Evolutionary conservation across 352 stramenopile species (phyloP).

Genomic region (Discostella stelligera): DNA sequence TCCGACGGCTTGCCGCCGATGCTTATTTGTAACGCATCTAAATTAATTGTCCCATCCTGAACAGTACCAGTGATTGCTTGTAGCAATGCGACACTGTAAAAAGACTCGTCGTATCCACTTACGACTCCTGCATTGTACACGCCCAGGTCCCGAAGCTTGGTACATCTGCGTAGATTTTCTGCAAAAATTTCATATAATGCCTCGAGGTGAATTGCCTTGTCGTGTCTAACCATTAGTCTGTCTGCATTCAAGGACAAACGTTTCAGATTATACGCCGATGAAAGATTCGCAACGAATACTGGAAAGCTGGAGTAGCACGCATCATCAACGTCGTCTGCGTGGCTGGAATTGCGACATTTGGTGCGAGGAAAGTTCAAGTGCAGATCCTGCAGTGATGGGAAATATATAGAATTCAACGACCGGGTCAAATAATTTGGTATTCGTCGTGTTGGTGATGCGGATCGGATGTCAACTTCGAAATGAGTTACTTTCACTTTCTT

Average conservation of each 20-base stretch:
- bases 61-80: conserved; percentile 16
- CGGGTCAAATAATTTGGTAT: conserved; percentile 18
- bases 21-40: conserved; percentile 9
- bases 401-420: conserved; percentile 14
- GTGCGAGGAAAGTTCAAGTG: conserved; percentile 15
- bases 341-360: conserved; percentile 1
- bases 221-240: neutral
- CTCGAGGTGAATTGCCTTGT: conserved; percentile 11
- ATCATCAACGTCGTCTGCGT: conserved; percentile 8
- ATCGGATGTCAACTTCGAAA: conserved; percentile 1
- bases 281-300: conserved; percentile 5
- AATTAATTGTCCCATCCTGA: conserved; percentile 6
- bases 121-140: conserved; percentile 14
- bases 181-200: conserved; percentile 21
- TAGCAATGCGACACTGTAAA: conserved; percentile 20
- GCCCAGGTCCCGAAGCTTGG: conserved; percentile 11
- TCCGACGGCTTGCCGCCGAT: conserved; percentile 12
- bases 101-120: neutral
- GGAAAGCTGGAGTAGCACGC: conserved; percentile 13
- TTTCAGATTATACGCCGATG: conserved; percentile 16
- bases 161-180: conserved; percentile 20
- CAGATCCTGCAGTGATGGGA: conserved; percentile 14
- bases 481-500: conserved; percentile 15
- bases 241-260: neutral
- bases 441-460: neutral